phyloP scores from a whole-genome alignment of 768 basidiomycete genomes.

The Amanita pseudoporphyria region DNA sequence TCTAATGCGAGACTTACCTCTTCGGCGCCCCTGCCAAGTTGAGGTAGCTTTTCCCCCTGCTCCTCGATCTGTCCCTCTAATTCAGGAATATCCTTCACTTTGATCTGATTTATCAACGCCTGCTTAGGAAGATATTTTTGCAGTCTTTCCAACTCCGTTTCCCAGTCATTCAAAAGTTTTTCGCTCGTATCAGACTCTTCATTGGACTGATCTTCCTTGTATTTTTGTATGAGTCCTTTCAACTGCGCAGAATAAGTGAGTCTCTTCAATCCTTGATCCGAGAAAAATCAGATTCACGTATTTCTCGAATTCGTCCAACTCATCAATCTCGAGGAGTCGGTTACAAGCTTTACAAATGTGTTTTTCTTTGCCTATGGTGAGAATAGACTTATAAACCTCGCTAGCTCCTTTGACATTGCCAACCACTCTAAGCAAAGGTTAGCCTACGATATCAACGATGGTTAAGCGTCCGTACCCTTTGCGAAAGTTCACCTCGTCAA shows the following conservation, averaged over 20 bases:
- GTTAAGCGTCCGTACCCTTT: constrained; percentile 29
- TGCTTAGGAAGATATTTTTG: constrained; percentile 54
- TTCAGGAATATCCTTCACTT: constrained; percentile 51
- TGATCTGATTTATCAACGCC: constrained; percentile 43
- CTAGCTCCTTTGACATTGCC: constrained; percentile 22
- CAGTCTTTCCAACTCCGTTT: constrained; percentile 40
- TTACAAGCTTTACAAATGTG: constrained; percentile 73
- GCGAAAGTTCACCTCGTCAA: constrained; percentile 29
- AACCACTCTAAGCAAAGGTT: constrained; percentile 15
- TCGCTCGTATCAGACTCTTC: constrained; percentile 33
- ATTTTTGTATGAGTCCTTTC: constrained; percentile 39
- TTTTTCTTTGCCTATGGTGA: constrained; percentile 49
- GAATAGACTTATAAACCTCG: constrained; percentile 41
- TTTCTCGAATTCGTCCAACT: constrained; percentile 22
- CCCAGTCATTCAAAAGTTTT: constrained; percentile 51
- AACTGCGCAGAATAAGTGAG: constrained; percentile 32
- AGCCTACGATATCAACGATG: neutral
- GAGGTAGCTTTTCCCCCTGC: constrained; percentile 46
- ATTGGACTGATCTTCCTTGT: constrained; percentile 32
- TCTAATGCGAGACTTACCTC: constrained; percentile 32
- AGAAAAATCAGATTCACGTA: constrained; percentile 8
- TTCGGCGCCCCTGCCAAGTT: constrained; percentile 44
- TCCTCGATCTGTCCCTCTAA: constrained; percentile 52
- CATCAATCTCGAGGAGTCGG: constrained; percentile 46
- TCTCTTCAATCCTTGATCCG: constrained; percentile 1